Evolutionary conservation across 2,329 filamentous ascomycete genomes (phyloP), one percentile per base, ranked within the genome.

Genomic region (Polychaeton citri): DNA sequence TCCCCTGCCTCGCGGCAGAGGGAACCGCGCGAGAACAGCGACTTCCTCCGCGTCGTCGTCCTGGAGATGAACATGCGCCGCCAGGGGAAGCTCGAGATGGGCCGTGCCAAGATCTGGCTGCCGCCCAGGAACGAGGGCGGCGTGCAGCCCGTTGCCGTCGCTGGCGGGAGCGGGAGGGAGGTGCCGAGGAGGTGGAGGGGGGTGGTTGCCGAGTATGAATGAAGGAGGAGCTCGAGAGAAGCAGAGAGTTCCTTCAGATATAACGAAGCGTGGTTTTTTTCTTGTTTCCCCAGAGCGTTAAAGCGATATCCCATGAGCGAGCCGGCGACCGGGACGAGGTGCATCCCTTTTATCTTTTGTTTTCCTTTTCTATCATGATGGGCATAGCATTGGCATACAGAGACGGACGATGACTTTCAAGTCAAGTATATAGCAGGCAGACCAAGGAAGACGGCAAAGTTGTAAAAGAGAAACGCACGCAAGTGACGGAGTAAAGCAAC

Each of bases 1-100:
- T 13, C 50, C 61, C 21, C 57, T 55, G 44, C 38, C 8, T 61
- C 66, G 12, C 68, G 72, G 8, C 72, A 72, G 45, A 65, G 74
- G n/a, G 74, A 79, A 47, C 69, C 71, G 19, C 62, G 74, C 34
- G 74, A 79, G 48, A 79, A 79, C 52, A 63, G 68, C 43, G 68
- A 78, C 47, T 79, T 79, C 50, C 55, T 79, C 32, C 68, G 74
- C 21, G 68, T 78, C 43, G 72, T 77, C 12, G 74, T 78, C 8
- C 61, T 78, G 33, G 74, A 79, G 55, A 76, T 78, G 73, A 77
- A 78, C 52, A 79, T 79, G 74, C 66, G 74, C 24, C 66, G 74
- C 30, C 64, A 63, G 41, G 74, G 74, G 37, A 79, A 79, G 56
- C 59, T 79, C 31, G 71, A 73, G 41, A 62, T 67, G 12, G 71